Conservation (phyloP, 2,329 filamentous ascomycete genomes). For the Exophiala aquamarina region DNA sequence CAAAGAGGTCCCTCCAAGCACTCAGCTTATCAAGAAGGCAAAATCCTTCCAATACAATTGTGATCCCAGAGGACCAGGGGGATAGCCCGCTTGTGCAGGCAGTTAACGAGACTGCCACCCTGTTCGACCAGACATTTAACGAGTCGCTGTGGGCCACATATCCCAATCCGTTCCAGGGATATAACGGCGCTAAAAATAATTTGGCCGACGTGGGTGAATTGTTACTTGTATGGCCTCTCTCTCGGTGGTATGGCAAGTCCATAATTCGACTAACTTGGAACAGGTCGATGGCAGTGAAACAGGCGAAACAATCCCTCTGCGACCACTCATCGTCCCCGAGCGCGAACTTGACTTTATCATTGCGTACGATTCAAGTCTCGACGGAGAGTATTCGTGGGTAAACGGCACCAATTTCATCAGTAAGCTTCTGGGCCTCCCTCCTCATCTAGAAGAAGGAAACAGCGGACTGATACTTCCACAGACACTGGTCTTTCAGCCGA, state of each 20-base stretch:
- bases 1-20: conserved; percentile 7
- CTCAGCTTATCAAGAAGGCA: not conserved
- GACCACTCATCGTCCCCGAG: conserved; percentile 10
- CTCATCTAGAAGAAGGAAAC: not conserved
- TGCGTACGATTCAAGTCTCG: conserved; percentile 8
- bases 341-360: conserved; percentile 17
- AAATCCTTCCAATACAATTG: conserved; percentile 1
- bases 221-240: conserved; percentile 2
- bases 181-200: conserved; percentile 8
- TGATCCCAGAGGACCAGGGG: conserved; percentile 6
- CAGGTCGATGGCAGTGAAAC: conserved; percentile 37
- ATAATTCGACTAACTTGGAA: not conserved
- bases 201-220: conserved; percentile 1
- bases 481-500: conserved; percentile 2
- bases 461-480: not conserved
- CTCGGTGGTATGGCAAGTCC: not conserved
- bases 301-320: conserved; percentile 29
- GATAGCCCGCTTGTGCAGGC: conserved; percentile 8
- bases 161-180: conserved; percentile 20
- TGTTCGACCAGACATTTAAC: conserved; percentile 12
- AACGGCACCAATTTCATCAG: conserved; percentile 14
- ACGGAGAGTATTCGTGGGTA: conserved; percentile 8
- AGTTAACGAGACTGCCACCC: conserved; percentile 10
- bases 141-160: conserved; percentile 13
- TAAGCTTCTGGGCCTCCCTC: not conserved